Base-by-base conservation (phyloP, 331 rosid species). In the Spiraea crenata region DNA sequence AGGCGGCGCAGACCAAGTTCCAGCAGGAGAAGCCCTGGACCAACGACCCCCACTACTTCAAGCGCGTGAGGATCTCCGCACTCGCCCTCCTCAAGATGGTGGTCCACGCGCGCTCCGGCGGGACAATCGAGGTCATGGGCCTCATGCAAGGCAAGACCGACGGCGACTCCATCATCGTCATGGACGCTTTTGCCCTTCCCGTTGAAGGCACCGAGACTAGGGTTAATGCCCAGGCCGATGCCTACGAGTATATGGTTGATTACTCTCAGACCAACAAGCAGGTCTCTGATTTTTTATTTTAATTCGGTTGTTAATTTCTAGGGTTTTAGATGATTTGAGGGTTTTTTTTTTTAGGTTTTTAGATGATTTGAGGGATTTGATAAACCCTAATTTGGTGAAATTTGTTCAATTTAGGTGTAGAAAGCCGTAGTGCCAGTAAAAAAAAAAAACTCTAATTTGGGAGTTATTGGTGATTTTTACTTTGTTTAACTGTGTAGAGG, bases 161-260 rank as follows among this genome's bases (percentile, higher is more conserved):
- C 52, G 90, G 92, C 5, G 99, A 95, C 31, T 81, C 96, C 61
- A 91, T 95, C 63, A 95, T 91, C 71, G 96, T 95, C 49, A 91
- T 91, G 96, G 99, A 95, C 63, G 96, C 99, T 12, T 95, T 91
- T 39, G 98, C 98, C 44, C 66, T 95, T 60, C 99, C 96, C 1
- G 99, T 95, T 5, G 98, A 95, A 76, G 98, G 99, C 19, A 95
- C 99, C 11, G 99, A 95, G 75, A 95, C 99, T 44, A 89, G 99
- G 78, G 99, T 95, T 70, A 95, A 95, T 70, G 99, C 99, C 25
- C 98, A 91, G 83, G 99, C 96, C 14, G 98, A 91, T 76, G 99
- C 99, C 3, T 89, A 95, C 35, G 99, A 91, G 71, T 95, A 95
- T 64, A 95, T 92, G 96, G 98, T 95, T 49, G 99, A 95, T 61